Evolutionary conservation across 129 eudicot genomes (phyloP), one percentile per base, ranked within the genome.

Genomic region (Apium graveolens): DNA sequence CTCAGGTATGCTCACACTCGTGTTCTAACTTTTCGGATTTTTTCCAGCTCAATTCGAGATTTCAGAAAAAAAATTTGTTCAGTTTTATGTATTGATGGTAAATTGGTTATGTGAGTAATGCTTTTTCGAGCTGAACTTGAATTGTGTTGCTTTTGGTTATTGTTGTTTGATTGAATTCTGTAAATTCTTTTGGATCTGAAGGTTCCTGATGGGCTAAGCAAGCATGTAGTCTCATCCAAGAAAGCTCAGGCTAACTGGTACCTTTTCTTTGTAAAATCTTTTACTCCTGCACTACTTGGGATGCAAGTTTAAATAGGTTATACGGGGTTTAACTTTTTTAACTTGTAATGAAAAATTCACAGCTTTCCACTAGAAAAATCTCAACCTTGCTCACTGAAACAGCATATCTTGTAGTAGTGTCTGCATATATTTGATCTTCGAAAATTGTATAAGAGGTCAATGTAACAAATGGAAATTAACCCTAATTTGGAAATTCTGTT

Each of bases 221-320:
- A 91, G 83, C 97, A 94, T 82, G 98, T 94, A 34, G 93, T 89
- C 74, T 94, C 98, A 26, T 91, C 98, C 70, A 89, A 86, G 87
- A 94, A 94, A 79, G 97, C 98, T 76, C 98, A 94, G 84, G 80
- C 89, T 14, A 94, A 94, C 84, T 94, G 98, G 98, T 94, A 89
- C 76, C 9, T 20, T 66, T n/a, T 41, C 11, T 39, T 72, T 72
- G 32, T 41, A 29, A 12, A 4, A 73, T 26, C 13, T 43, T 4
- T 27, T 41, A 7, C 34, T 42, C 6, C 51, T 39, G 20, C 35
- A 8, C 76, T 21, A 41, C 71, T 31, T 65, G 17, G 7, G 39
- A 65, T 29, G 5, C 29, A 21, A 65, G 21, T 4, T 65, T 29
- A 4, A 26, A 27, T 29, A 27, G 31, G 10, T 10, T 3, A 27